Evolutionary conservation across 1,139 yeast genomes (phyloP).

Genomic region (Citeromyces hawaiiensis): DNA sequence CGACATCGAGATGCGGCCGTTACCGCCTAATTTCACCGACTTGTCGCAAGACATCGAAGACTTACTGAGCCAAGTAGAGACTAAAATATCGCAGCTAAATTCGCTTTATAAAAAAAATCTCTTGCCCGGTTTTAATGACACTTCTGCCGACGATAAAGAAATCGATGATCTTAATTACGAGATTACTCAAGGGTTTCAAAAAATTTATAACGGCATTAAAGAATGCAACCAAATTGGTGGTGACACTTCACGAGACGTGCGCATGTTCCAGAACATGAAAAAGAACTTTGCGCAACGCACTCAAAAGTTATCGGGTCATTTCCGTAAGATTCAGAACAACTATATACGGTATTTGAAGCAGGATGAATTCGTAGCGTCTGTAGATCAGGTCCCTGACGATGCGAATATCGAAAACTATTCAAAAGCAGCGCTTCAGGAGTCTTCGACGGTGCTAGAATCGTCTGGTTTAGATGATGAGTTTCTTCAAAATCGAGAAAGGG

Average conservation of each 20-base stretch:
- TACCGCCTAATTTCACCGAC: conserved; percentile 74
- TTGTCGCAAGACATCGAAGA: conserved; percentile 62
- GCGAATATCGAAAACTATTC: conserved; percentile 32
- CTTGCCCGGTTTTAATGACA: conserved; percentile 76
- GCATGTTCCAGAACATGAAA: conserved; percentile 41
- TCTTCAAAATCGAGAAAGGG: conserved; percentile 70
- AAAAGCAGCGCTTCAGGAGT: conserved; percentile 26
- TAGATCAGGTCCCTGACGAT: conserved; percentile 9
- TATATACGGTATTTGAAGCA: conserved; percentile 67
- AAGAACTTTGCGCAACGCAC: conserved; percentile 76
- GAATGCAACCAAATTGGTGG: conserved; percentile 35
- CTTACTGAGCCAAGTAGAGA: conserved; percentile 32
- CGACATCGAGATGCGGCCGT: conserved; percentile 31
- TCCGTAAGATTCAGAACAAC: conserved; percentile 78
- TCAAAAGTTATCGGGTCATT: conserved; percentile 63
- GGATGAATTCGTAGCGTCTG: conserved; percentile 40
- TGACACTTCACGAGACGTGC: conserved; percentile 8
- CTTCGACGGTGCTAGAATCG: conserved; percentile 25
- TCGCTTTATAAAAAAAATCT: conserved; percentile 69
- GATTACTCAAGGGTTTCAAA: conserved; percentile 62
- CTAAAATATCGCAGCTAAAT: conserved; percentile 42
- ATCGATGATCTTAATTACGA: conserved; percentile 68
- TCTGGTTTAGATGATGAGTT: conserved; percentile 22
- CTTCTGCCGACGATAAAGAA: conserved; percentile 46
- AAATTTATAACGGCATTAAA: conserved; percentile 66